A percentile compares a stretch with the other conserved stretches of the same genome.
Evolutionary conservation across 768 basidiomycete species (phyloP).

Genomic region (Calocybe indica): DNA sequence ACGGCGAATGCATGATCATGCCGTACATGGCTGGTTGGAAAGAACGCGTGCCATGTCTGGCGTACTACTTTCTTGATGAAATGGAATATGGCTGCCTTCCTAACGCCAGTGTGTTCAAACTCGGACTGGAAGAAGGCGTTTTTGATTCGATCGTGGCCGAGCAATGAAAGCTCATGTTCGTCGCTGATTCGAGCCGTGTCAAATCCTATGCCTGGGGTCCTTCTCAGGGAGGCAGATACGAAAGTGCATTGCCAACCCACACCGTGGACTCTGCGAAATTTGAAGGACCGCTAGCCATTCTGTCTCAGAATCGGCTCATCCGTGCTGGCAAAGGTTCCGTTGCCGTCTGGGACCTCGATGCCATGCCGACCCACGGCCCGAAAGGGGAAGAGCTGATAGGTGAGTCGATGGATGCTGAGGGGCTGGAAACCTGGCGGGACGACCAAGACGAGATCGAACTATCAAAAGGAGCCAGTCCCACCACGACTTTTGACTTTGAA

Average conservation of each 20-base stretch:
- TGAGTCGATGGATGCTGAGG: slow-evolving; percentile 4
- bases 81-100: background rate
- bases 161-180: slow-evolving; percentile 7
- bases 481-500: slow-evolving; percentile 7
- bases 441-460: slow-evolving; percentile 22
- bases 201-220: slow-evolving; percentile 12
- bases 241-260: background rate
- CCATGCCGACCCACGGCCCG: slow-evolving; percentile 21
- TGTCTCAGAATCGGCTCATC: slow-evolving; percentile 17
- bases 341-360: slow-evolving; percentile 30
- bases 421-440: slow-evolving; percentile 10
- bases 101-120: background rate
- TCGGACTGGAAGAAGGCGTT: slow-evolving; percentile 6
- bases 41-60: slow-evolving; percentile 2
- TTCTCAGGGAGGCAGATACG: background rate
- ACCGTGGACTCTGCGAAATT: background rate
- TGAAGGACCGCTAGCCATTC: slow-evolving; percentile 15
- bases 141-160: slow-evolving; percentile 3
- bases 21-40: slow-evolving; percentile 5
- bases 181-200: slow-evolving; percentile 6
- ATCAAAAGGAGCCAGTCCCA: slow-evolving; percentile 18
- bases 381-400: slow-evolving; percentile 17
- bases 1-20: background rate
- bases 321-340: slow-evolving; percentile 27
- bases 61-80: slow-evolving; percentile 5